A percentile compares a stretch with the other conserved stretches of the same genome.
Conservation (phyloP, 2,329 filamentous ascomycete species). For the Talaromyces atroroseus region DNA sequence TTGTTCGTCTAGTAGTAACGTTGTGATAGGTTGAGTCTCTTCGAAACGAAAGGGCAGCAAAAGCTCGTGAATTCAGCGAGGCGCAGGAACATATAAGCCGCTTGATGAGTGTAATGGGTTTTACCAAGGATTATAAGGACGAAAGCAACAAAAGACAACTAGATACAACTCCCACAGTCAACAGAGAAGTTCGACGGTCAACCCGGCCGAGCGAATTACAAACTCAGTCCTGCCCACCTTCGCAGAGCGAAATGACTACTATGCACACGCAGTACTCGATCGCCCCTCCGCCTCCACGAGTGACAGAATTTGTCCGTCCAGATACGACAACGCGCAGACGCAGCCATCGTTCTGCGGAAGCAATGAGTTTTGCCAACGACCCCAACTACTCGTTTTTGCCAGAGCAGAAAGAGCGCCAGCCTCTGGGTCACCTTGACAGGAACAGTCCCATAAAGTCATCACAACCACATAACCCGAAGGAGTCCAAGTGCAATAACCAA, state of each 20-base stretch:
- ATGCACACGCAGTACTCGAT: conserved; percentile 3
- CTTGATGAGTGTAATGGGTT: conserved; percentile 36
- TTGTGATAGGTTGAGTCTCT: conserved; percentile 27
- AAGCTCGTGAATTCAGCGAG: conserved; percentile 35
- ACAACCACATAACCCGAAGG: conserved; percentile 13
- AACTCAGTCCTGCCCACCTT: conserved; percentile 4
- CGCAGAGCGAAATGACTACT: conserved; percentile 2
- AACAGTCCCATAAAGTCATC: conserved; percentile 26
- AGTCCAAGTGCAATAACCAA: conserved; percentile 4
- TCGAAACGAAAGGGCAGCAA: conserved; percentile 30
- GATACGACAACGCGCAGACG: background rate
- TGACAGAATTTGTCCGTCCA: background rate
- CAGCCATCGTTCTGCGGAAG: background rate
- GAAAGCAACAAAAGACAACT: background rate
- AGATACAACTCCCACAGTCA: conserved; percentile 14
- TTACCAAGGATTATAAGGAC: conserved; percentile 21
- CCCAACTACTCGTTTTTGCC: background rate
- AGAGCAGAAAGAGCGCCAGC: conserved; percentile 15
- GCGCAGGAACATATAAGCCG: conserved; percentile 35
- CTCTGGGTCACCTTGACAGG: conserved; percentile 21
- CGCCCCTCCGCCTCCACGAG: background rate
- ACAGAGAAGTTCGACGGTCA: conserved; percentile 7
- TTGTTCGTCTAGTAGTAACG: background rate
- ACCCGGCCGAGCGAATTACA: conserved; percentile 7
- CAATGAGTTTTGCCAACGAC: background rate